Evolutionary conservation across 2,329 filamentous ascomycete species (phyloP), one percentile per base, ranked within the genome.

Genomic region (Talaromyces sp.): DNA sequence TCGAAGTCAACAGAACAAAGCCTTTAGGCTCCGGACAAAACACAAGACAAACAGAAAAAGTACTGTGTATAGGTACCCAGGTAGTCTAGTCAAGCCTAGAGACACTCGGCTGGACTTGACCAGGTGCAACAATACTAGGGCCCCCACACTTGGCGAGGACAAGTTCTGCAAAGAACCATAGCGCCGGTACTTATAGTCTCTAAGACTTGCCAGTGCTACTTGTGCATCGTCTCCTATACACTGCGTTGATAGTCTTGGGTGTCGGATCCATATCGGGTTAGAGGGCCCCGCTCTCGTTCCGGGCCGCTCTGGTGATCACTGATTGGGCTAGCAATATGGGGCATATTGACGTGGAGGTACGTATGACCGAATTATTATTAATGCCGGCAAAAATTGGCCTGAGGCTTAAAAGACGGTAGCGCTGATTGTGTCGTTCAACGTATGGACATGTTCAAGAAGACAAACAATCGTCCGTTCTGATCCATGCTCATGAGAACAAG

Each of bases 401-500:
- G 35, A 17, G 35, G 14, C 35, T 38, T 6, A 14, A 17, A n/a
- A 38, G 2, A 52, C 19, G 29, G 10, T 10, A 1, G 11, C 24
- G 32, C 32, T 12, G 35, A 38, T n/a, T 38, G 35, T n/a, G 35
- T 38, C 12, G 32, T 35, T 2, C 35, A 38, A n/a, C 6, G 17
- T n/a, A 3, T 38, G 35, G 17, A n/a, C 35, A 38, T 14, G 12
- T 35, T 12, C n/a, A n/a, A n/a, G n/a, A n/a, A 35, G 17, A 35
- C 32, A 35, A 5, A 3, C 43, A 46, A 17, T 46, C 19, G 11
- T 3, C 19, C 11, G 21, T 11, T 46, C 17, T n/a, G 10, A 21
- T 19, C 11, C 9, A 19, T 24, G 19, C 43, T 46, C 9, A 46
- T 11, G 43, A 24, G 12, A 48, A 51, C 31, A 89, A 66, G 64